These are phyloP conservation scores for Aspergillus kassunensis DNA, from an alignment of 495 filamentous ascomycete genomes.

Conservation along the genomic window DNA sequence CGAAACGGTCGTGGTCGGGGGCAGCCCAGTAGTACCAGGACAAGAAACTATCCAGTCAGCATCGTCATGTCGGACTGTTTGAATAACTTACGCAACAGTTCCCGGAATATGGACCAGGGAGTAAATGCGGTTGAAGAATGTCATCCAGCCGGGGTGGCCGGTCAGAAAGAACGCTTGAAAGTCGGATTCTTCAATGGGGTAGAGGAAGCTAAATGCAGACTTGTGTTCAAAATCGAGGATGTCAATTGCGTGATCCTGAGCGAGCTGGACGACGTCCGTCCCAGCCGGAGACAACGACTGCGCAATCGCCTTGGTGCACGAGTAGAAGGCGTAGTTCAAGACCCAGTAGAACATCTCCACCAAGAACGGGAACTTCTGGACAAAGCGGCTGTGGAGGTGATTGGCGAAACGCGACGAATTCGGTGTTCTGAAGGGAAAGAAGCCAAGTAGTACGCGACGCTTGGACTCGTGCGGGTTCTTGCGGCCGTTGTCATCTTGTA, in stretches of 20 bases:
- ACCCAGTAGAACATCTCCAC: conserved; percentile 71
- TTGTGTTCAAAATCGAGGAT: conserved; percentile 62
- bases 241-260: conserved; percentile 57
- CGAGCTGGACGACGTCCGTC: conserved; percentile 61
- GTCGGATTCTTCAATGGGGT: conserved; percentile 49
- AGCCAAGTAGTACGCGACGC: conserved; percentile 32
- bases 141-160: conserved; percentile 50
- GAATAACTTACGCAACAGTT: conserved; percentile 53
- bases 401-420: conserved; percentile 56
- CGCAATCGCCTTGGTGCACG: conserved; percentile 55
- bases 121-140: conserved; percentile 59
- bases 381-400: conserved; percentile 52
- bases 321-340: conserved; percentile 63
- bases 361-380: conserved; percentile 49
- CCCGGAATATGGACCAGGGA: conserved; percentile 65
- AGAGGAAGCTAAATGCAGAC: conserved; percentile 48
- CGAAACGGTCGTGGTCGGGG: conserved; percentile 50
- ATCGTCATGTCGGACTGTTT: background rate
- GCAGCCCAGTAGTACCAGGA: conserved; percentile 65
- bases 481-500: conserved; percentile 33
- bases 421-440: conserved; percentile 47
- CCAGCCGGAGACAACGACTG: conserved; percentile 33
- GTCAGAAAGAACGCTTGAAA: conserved; percentile 60
- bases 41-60: conserved; percentile 45
- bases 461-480: conserved; percentile 43